A percentile compares a stretch with the other conserved stretches of the same genome.
Conservation (phyloP, 768 basidiomycete species). For the Nevesoporus exiguus region DNA sequence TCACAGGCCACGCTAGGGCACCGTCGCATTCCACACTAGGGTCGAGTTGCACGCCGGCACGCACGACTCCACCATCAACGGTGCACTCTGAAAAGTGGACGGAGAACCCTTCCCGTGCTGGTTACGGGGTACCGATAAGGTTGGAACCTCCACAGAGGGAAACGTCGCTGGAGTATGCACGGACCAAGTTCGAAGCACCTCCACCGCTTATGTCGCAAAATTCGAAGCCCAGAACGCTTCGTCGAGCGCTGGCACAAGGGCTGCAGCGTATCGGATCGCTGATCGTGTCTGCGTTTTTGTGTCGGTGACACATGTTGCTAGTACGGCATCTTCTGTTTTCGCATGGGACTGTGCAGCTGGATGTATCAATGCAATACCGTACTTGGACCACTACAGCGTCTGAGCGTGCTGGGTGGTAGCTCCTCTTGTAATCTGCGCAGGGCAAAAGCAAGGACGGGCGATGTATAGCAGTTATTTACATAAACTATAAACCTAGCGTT, state of each 20-base stretch:
- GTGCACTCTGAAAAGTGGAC: constrained; percentile 32
- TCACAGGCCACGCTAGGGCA: constrained; percentile 14
- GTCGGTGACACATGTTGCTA: constrained; percentile 26
- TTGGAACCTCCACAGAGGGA: constrained; percentile 22
- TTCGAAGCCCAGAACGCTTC: constrained; percentile 24
- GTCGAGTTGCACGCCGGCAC: constrained; percentile 30
- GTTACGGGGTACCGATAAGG: constrained; percentile 21
- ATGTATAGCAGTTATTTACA: constrained; percentile 26
- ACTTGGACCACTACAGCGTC: constrained; percentile 13
- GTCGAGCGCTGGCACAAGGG: constrained; percentile 22
- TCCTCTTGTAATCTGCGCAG: constrained; percentile 12
- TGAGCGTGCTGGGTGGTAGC: constrained; percentile 6
- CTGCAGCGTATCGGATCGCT: constrained; percentile 28
- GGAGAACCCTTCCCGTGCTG: constrained; percentile 23
- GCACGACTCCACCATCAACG: constrained; percentile 28
- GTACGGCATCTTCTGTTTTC: constrained; percentile 7
- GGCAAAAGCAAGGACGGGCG: constrained; percentile 9
- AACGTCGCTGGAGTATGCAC: constrained; percentile 21
- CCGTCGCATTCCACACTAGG: constrained; percentile 22
- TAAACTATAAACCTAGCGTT: constrained; percentile 23
- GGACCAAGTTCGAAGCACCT: constrained; percentile 19
- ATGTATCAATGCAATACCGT: constrained; percentile 24
- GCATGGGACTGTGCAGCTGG: constrained; percentile 26
- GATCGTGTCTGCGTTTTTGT: constrained; percentile 30
- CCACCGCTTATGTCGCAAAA: constrained; percentile 20